Percentiles rank a stretch among this genome's conserved stretches.
Evolutionary conservation across 2,329 filamentous ascomycete species (phyloP).

Genomic region (Fusarium transvaalense): DNA sequence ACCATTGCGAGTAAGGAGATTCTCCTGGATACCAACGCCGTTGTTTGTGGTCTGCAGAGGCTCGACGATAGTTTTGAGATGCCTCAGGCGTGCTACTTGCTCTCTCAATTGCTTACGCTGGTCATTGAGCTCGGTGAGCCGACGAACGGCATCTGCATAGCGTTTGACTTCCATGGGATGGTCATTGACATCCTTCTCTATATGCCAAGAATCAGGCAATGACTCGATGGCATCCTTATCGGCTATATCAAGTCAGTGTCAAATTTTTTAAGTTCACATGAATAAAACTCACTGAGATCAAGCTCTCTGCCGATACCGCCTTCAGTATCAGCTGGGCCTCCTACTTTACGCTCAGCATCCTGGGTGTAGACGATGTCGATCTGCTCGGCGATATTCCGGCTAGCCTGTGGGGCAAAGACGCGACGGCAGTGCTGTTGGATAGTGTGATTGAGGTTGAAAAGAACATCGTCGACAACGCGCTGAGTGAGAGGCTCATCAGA

Average conservation of each 20-base stretch:
- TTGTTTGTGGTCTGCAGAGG: conserved; percentile 53
- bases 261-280: background rate
- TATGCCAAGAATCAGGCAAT: conserved; percentile 63
- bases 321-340: conserved; percentile 54
- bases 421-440: conserved; percentile 74
- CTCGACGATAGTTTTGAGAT: conserved; percentile 63
- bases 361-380: conserved; percentile 74
- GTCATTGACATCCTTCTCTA: conserved; percentile 53
- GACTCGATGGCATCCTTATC: conserved; percentile 58
- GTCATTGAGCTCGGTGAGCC: conserved; percentile 63
- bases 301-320: conserved; percentile 55
- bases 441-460: conserved; percentile 70
- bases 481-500: conserved; percentile 59
- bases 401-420: conserved; percentile 76
- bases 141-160: conserved; percentile 64
- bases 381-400: conserved; percentile 78
- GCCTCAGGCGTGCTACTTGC: conserved; percentile 61
- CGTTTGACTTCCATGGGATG: conserved; percentile 62
- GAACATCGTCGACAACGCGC: conserved; percentile 67
- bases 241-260: conserved; percentile 48
- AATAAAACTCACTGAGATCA: conserved; percentile 58
- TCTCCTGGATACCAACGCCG: conserved; percentile 68
- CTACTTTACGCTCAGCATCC: conserved; percentile 57
- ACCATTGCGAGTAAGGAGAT: conserved; percentile 74
- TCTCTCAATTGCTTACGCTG: conserved; percentile 52